phyloP scores from a whole-genome alignment of 768 basidiomycete genomes.

The Pisolithus albus region DNA sequence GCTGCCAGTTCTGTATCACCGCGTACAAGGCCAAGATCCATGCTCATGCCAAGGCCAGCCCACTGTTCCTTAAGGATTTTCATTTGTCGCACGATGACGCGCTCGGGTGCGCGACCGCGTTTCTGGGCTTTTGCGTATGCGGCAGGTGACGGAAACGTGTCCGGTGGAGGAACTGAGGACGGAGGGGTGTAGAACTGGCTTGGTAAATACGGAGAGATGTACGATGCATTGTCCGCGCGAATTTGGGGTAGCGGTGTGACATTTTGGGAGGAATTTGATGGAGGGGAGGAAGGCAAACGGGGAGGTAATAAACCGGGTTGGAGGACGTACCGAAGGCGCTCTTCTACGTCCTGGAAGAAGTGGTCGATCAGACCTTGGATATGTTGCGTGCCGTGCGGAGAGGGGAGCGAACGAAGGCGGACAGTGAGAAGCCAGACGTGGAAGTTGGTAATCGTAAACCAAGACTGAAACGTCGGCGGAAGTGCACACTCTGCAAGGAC shows the following conservation, averaged over 20 bases:
- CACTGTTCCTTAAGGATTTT: conserved; percentile 89
- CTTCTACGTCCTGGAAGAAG: conserved; percentile 92
- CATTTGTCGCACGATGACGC: conserved; percentile 81
- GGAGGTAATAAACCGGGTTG: conserved; percentile 41
- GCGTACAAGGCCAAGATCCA: conserved; percentile 70
- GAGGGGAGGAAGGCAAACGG: conserved; percentile 9
- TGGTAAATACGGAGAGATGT: conserved; percentile 16
- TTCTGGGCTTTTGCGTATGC: conserved; percentile 25
- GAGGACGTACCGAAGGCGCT: conserved; percentile 76
- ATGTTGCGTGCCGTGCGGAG: conserved; percentile 57
- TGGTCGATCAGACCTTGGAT: conserved; percentile 85
- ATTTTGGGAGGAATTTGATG: conserved; percentile 10
- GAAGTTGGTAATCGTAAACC: conserved; percentile 90
- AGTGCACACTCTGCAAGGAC: conserved; percentile 60
- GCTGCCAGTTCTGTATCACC: conserved; percentile 81
- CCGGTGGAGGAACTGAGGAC: conserved; percentile 17
- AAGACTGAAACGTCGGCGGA: conserved; percentile 92
- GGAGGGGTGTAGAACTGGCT: conserved; percentile 23
- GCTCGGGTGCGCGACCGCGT: conserved; percentile 57
- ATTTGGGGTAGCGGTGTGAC: conserved; percentile 2
- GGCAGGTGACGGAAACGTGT: conserved; percentile 22
- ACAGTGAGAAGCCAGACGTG: conserved; percentile 90
- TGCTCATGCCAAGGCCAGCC: conserved; percentile 71
- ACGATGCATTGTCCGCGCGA: conserved; percentile 16
- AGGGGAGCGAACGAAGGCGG: conserved; percentile 77